These are phyloP conservation scores for Blyttiomyces sp. DNA, from an alignment of 371 early-diverging fungal genomes.

Conservation along the genomic window DNA sequence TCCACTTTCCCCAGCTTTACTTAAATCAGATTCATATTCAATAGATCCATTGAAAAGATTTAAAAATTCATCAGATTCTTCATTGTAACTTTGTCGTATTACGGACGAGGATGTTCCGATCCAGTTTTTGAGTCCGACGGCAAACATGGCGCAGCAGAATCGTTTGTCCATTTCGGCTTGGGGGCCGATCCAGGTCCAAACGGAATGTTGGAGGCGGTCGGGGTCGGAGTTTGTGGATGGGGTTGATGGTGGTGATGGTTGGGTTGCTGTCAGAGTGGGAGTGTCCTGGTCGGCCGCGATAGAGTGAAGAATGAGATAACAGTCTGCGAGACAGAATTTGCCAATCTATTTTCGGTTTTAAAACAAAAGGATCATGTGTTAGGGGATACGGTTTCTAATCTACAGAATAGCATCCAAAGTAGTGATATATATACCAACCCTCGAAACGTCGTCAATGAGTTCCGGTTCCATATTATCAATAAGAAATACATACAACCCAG, in stretches of 20 bases:
- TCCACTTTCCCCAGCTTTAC: slow-evolving; percentile 34
- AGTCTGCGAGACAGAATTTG: slow-evolving; percentile 41
- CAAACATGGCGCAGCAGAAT: slow-evolving; percentile 48
- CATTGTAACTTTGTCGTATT: slow-evolving; percentile 27
- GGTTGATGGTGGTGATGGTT: not conserved
- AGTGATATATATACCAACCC: too few relatives aligned
- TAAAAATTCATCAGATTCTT: slow-evolving; percentile 37
- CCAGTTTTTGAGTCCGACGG: slow-evolving; percentile 42
- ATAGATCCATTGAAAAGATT: slow-evolving; percentile 28
- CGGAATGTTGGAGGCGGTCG: slow-evolving; percentile 15
- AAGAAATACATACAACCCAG: slow-evolving; percentile 31
- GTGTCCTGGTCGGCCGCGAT: not conserved
- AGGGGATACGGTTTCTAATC: not conserved
- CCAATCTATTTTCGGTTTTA: slow-evolving; percentile 19
- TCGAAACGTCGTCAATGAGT: not conserved
- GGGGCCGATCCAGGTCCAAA: slow-evolving; percentile 45
- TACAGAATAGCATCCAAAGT: not conserved
- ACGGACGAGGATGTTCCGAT: slow-evolving; percentile 20
- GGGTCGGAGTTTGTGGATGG: not conserved
- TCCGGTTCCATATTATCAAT: slow-evolving; percentile 40
- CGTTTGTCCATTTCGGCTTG: slow-evolving; percentile 48
- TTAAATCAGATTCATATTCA: slow-evolving; percentile 17
- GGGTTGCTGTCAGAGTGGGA: slow-evolving; percentile 10
- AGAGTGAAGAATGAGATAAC: slow-evolving; percentile 36
- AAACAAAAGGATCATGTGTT: not conserved